Percentiles rank a stretch among this genome's conserved stretches.
Evolutionary conservation across 805 yeast species (phyloP).

Genomic region (Metschnikowia proteae): DNA sequence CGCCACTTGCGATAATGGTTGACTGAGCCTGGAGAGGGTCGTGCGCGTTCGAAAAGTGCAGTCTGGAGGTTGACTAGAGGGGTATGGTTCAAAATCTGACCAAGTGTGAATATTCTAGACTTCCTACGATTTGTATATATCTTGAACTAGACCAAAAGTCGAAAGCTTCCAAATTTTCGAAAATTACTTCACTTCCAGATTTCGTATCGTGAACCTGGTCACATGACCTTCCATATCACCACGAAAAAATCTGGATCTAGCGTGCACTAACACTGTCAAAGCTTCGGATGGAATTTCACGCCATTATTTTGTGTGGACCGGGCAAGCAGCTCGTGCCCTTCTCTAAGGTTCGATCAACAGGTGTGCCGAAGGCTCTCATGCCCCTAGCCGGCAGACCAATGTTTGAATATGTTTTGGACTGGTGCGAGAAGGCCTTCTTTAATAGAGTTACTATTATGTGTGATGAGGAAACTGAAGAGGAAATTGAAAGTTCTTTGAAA

Average conservation of each 20-base stretch:
- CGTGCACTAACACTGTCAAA: constrained; percentile 7
- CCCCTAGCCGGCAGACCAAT: constrained; percentile 90
- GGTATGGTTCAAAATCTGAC: neutral
- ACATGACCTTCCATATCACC: constrained; percentile 3
- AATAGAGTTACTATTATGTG: constrained; percentile 62
- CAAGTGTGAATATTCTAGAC: neutral
- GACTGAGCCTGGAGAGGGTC: constrained; percentile 5
- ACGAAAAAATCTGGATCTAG: constrained; percentile 1
- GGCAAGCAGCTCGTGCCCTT: constrained; percentile 75
- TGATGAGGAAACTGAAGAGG: constrained; percentile 44
- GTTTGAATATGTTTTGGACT: constrained; percentile 80
- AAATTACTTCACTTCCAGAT: neutral
- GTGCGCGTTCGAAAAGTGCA: constrained; percentile 1
- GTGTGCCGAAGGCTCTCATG: constrained; percentile 76
- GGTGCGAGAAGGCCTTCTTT: constrained; percentile 90
- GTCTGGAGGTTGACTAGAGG: neutral
- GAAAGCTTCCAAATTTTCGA: neutral
- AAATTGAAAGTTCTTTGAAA: constrained; percentile 47
- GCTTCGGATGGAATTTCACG: constrained; percentile 82
- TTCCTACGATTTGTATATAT: too few relatives aligned
- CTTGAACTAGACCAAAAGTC: too few relatives aligned
- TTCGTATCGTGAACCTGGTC: neutral
- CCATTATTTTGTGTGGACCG: constrained; percentile 82
- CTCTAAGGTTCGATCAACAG: constrained; percentile 55
- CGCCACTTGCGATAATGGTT: constrained; percentile 12